Percentiles rank a stretch among this genome's conserved stretches.
Conservation (phyloP, 441 rosid genomes). For the Erodium moschatum region DNA sequence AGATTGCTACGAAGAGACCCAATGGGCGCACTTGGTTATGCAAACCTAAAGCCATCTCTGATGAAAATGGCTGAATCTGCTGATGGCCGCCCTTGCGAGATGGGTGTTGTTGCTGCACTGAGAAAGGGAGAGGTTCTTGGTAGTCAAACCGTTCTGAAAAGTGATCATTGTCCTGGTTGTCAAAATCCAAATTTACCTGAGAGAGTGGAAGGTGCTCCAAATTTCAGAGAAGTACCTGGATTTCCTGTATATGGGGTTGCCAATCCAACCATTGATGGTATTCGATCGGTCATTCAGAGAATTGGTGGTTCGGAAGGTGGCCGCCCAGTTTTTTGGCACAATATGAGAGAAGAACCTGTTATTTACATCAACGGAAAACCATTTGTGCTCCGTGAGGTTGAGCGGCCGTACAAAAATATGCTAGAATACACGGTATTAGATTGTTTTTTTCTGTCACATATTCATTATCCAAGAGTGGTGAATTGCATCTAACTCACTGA, state of each 20-base stretch:
- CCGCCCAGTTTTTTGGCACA: conserved; percentile 88
- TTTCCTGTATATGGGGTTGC: conserved; percentile 99
- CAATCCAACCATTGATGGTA: conserved; percentile 93
- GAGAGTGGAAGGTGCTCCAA: conserved; percentile 97
- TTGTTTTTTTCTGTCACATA: conserved; percentile 6
- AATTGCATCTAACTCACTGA: conserved; percentile 9
- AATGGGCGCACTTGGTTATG: conserved; percentile 96
- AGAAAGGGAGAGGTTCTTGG: conserved; percentile 96
- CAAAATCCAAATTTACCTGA: conserved; percentile 69
- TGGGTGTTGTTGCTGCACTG: conserved; percentile 82
- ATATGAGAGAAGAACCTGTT: conserved; percentile 99
- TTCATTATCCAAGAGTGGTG: conserved; percentile 11
- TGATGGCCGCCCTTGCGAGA: conserved; percentile 85
- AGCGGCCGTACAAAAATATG: conserved; percentile 96
- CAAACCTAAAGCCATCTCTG: conserved; percentile 57
- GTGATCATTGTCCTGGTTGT: conserved; percentile 98
- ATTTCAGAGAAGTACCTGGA: conserved; percentile 92
- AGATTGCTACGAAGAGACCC: conserved; percentile 97
- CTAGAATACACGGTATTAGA: conserved; percentile 76
- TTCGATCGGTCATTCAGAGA: conserved; percentile 73
- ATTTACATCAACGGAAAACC: conserved; percentile 95
- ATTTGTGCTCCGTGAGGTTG: conserved; percentile 96
- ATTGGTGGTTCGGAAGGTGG: conserved; percentile 76
- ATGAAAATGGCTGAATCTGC: conserved; percentile 73
- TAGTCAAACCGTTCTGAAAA: conserved; percentile 93